phyloP scores from a whole-genome alignment of 306 rosid genomes.

The Malus domestica region ASM211411v1 NC_041801.1:15928501-15929000 shows the following conservation, averaged over 20 bases:
- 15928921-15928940: not conserved
- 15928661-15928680: not conserved
- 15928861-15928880: not conserved
- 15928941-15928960: too few species aligned
- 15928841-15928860: not conserved
- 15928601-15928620: not conserved
- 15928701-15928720: not conserved
- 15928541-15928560: not conserved
- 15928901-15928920: too few species aligned
- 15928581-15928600: not conserved
- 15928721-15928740: too few species aligned
- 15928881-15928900: not conserved
- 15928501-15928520: not conserved
- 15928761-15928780: constrained; percentile 5
- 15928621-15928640: not conserved
- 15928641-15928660: not conserved
- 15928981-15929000: too few species aligned
- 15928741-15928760: too few species aligned
- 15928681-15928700: not conserved
- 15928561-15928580: not conserved
- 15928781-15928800: not conserved
- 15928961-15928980: too few species aligned
- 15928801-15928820: not conserved
- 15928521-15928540: not conserved
- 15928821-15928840: not conserved